A percentile compares a stretch with the other conserved stretches of the same genome.
Conservation (phyloP, 2,329 filamentous ascomycete genomes). For the Sporothrix luriei region DNA sequence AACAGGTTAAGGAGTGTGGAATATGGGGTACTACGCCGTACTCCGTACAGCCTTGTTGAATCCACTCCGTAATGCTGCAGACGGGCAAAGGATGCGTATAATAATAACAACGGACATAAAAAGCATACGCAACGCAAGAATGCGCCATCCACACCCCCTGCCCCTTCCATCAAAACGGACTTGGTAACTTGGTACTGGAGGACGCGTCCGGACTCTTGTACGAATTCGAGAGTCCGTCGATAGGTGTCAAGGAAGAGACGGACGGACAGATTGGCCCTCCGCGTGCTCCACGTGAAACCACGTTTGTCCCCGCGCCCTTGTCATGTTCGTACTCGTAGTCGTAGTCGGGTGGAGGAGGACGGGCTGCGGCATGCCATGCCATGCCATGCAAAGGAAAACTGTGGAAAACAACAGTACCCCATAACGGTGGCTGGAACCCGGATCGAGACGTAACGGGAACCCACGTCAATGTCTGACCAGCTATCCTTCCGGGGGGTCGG, state of each 20-base stretch:
- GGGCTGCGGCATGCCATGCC: too few species aligned
- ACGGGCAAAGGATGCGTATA: neutral
- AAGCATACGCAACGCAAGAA: neutral
- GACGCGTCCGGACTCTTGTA: neutral
- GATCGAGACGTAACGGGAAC: too few species aligned
- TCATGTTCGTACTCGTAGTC: constrained; percentile 1
- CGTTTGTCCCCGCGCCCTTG: too few species aligned
- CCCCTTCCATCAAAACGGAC: neutral
- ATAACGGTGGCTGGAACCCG: too few species aligned
- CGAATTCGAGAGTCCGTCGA: neutral
- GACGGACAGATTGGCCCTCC: neutral
- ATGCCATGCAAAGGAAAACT: too few species aligned
- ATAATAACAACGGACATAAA: neutral
- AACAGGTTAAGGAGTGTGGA: neutral
- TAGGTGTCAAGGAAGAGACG: neutral
- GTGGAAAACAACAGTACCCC: too few species aligned
- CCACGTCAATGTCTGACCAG: too few species aligned
- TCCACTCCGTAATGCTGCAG: neutral
- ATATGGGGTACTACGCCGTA: neutral
- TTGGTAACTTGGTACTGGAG: neutral
- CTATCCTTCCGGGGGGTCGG: too few species aligned
- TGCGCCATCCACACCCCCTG: neutral
- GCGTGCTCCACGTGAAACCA: too few species aligned
- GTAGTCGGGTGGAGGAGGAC: neutral
- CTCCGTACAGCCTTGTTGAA: too few species aligned